Evolutionary conservation across 208 protist genomes (phyloP).

Genomic region (Trypanosoma conorhini): DNA sequence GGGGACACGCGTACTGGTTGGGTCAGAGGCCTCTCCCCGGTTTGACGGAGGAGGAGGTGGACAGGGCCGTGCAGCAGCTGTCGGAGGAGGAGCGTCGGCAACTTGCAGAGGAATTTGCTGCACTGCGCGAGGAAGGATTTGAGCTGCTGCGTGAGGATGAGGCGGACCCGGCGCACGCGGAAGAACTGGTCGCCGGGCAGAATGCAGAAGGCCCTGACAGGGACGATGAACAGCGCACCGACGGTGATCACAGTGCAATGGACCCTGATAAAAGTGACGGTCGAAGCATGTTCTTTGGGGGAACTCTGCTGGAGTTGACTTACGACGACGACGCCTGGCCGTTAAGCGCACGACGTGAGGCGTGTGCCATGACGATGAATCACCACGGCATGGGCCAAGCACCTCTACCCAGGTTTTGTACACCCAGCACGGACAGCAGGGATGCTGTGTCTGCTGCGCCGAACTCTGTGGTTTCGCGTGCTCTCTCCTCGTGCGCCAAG

Average conservation of each 20-base stretch:
- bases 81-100: slow-evolving; percentile 5
- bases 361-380: not conserved
- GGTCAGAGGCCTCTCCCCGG: slow-evolving; percentile 17
- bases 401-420: not conserved
- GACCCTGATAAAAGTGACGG: slow-evolving; percentile 4
- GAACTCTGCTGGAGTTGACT: slow-evolving; percentile 12
- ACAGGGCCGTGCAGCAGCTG: slow-evolving; percentile 16
- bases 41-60: slow-evolving; percentile 27
- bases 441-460: not conserved
- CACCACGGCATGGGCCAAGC: not conserved
- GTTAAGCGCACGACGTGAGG: not conserved
- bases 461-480: not conserved
- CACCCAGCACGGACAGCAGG: not conserved
- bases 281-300: slow-evolving; percentile 20
- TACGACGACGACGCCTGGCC: not conserved
- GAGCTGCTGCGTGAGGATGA: not conserved
- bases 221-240: not conserved
- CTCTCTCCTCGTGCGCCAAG: not conserved
- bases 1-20: slow-evolving; percentile 3
- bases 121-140: slow-evolving; percentile 9
- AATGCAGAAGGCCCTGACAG: not conserved
- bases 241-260: not conserved
- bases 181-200: not conserved
- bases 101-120: slow-evolving; percentile 24
- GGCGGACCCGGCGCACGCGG: not conserved